Evolutionary conservation across 2,329 filamentous ascomycete genomes (phyloP), one percentile per base, ranked within the genome.

Genomic region (Knufia fluminis): DNA sequence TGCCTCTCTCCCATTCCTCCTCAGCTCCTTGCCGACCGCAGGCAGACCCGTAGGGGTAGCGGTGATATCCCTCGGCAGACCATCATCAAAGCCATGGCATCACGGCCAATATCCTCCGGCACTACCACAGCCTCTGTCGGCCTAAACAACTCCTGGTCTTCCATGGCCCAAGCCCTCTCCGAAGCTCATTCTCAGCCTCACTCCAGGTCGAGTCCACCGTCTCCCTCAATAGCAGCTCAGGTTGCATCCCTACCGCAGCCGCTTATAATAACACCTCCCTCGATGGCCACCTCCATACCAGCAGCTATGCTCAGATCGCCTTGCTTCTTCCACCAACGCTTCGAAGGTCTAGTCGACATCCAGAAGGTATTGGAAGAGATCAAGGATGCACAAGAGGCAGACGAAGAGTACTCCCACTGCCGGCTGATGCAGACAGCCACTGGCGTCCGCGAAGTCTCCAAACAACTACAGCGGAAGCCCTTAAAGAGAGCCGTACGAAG

Each of bases 281-380:
- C 64, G 16, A 65, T 68, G 14, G 65, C 69, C 7, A 64, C 77
- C 14, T 75, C 90, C 57, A 65, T 68, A 14, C 65, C 69, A 6
- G 64, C 77, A 14, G 75, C 90, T 57, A 77, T 84, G 8, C 72
- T 97, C 47, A 84, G 91, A 60, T 96, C 90, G 39, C 92, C 92
- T 12, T 98, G 92, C 71, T 98, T 94, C 71, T 97, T 95, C 71
- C 92, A 98, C 70, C 86, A 94, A 69, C 82, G 91, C 54, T 98
- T 98, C 63, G 92, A 96, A 60, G 89, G 95, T 64, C 87, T 90
- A 7, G 88, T 98, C 59, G 88, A 98, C 66, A 88, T 97, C 52
- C 86, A 92, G 59, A 92, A 86, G 68, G 89, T 98, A 4, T 75
- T 98, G 4, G 90, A 97, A 63, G 92, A 98, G 68, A 94, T 97